Conservation (phyloP, 2,329 filamentous ascomycete genomes). For the Helotiales sp. region DNA sequence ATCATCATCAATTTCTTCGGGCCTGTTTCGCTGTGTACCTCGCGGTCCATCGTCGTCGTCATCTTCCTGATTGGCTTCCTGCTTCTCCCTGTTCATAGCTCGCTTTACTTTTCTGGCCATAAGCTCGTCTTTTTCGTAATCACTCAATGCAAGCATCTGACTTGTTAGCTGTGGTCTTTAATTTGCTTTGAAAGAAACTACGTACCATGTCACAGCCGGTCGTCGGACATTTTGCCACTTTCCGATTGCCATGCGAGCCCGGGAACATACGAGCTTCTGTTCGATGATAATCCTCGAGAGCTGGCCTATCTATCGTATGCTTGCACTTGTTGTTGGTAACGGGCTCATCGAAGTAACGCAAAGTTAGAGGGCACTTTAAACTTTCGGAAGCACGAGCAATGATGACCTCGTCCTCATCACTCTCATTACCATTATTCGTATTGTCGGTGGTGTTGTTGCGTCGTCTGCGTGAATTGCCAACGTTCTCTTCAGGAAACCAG, state of each 20-base stretch:
- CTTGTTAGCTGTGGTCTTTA: conserved; percentile 3
- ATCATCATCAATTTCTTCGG: conserved; percentile 27
- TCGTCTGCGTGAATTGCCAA: conserved; percentile 19
- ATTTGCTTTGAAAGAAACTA: background rate
- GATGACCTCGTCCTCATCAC: conserved; percentile 72
- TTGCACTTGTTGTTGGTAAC: conserved; percentile 70
- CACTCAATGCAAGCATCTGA: conserved; percentile 55
- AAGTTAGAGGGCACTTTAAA: conserved; percentile 72
- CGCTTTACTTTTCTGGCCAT: conserved; percentile 64
- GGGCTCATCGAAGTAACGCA: conserved; percentile 67
- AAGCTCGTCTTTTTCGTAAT: conserved; percentile 62
- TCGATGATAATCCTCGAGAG: conserved; percentile 58
- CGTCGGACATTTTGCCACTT: conserved; percentile 63
- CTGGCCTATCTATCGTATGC: conserved; percentile 72
- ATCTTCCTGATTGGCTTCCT: conserved; percentile 51
- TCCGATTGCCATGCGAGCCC: conserved; percentile 11
- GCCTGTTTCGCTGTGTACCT: conserved; percentile 30
- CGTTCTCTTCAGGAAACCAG: conserved; percentile 59
- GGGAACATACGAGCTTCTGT: conserved; percentile 19
- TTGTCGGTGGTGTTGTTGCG: conserved; percentile 22
- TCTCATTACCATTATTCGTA: conserved; percentile 49
- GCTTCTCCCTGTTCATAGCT: conserved; percentile 46
- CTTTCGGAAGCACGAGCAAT: conserved; percentile 67
- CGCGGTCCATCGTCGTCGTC: conserved; percentile 46
- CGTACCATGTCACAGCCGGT: conserved; percentile 65